These are phyloP conservation scores for Ophiocordyceps camponoti-leonardi DNA, from an alignment of 2,329 filamentous ascomycete species.

Conservation along the genomic window DNA sequence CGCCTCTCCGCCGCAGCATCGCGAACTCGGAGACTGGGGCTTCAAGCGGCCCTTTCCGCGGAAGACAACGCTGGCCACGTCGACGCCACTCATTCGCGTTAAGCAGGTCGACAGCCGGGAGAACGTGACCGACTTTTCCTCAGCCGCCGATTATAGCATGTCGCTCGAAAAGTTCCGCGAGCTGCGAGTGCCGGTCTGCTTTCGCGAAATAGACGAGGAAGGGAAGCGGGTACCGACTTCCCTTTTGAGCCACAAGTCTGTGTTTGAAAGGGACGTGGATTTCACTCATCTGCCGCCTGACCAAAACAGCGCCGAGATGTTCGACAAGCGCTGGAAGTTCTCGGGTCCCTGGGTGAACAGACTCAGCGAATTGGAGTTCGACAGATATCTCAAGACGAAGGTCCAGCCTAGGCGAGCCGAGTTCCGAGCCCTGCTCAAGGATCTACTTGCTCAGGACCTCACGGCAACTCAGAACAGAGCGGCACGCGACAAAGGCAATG, in stretches of 20 bases:
- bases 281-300: constrained; percentile 24
- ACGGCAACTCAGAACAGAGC: constrained; percentile 18
- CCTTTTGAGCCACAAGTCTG: background rate
- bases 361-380: constrained; percentile 42
- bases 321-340: constrained; percentile 45
- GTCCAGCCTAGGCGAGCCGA: constrained; percentile 34
- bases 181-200: constrained; percentile 53
- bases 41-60: constrained; percentile 71
- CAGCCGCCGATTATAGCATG: constrained; percentile 63
- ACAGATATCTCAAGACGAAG: constrained; percentile 32
- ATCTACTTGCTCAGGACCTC: constrained; percentile 27
- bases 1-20: constrained; percentile 55
- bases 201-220: constrained; percentile 7
- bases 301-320: constrained; percentile 12
- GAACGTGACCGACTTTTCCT: constrained; percentile 76
- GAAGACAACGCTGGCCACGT: constrained; percentile 53
- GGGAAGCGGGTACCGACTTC: background rate
- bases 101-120: constrained; percentile 70
- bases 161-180: constrained; percentile 79
- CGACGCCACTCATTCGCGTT: constrained; percentile 61
- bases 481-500: constrained; percentile 21
- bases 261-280: constrained; percentile 26
- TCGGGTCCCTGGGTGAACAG: constrained; percentile 48
- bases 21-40: constrained; percentile 75
- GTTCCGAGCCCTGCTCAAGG: constrained; percentile 36